These are phyloP conservation scores for Fusarium decemcellulare DNA, from an alignment of 2,329 filamentous ascomycete species.

Conservation along the genomic window DNA sequence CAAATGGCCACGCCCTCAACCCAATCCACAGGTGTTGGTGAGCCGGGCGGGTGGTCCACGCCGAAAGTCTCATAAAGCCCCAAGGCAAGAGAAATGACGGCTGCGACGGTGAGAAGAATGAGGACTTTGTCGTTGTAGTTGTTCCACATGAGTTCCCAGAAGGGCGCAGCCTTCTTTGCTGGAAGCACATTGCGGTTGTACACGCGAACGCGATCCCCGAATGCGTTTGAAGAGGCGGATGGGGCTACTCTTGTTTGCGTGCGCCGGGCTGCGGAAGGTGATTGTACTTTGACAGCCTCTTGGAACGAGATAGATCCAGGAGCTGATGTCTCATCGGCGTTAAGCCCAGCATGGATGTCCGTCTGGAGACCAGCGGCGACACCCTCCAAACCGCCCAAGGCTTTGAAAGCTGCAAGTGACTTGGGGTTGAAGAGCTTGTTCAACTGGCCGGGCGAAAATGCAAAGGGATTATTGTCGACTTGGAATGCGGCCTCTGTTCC, in stretches of 20 bases:
- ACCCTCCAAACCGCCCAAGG: background rate
- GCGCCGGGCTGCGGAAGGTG: background rate
- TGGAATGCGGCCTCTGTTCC: background rate
- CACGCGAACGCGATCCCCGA: background rate
- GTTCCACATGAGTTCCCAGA: background rate
- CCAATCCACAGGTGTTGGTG: background rate
- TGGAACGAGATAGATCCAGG: background rate
- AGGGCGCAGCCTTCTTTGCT: background rate
- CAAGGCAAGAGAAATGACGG: background rate
- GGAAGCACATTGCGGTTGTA: background rate
- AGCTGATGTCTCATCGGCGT: background rate
- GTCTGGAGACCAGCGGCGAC: background rate
- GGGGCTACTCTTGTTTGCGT: background rate
- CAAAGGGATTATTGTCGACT: constrained; percentile 9
- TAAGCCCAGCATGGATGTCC: background rate
- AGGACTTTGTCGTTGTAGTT: background rate
- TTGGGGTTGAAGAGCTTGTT: constrained; percentile 11
- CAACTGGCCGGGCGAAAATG: constrained; percentile 6
- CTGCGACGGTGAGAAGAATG: constrained; percentile 53
- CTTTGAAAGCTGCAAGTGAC: background rate
- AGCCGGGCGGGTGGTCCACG: background rate
- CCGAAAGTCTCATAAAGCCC: background rate
- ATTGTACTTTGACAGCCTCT: background rate
- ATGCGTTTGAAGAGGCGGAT: background rate
- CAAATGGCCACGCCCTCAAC: background rate